Conservation (phyloP, 208 protist genomes). For the Angomonas deanei region DNA sequence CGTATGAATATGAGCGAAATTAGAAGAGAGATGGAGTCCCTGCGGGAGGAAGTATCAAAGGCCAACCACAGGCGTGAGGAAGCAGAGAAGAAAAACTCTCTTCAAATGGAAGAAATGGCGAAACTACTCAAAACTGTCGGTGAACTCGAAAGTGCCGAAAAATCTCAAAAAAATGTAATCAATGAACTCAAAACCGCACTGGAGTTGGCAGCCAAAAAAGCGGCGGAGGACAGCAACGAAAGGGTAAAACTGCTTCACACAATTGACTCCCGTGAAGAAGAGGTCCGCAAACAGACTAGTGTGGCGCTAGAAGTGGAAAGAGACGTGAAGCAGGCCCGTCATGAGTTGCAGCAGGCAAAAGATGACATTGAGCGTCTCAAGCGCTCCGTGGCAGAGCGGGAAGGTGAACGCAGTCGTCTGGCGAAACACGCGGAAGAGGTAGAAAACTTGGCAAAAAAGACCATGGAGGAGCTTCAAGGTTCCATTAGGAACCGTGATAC, state of each 20-base stretch:
- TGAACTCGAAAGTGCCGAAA: neutral
- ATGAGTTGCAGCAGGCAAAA: conserved; percentile 6
- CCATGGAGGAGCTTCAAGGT: conserved; percentile 38
- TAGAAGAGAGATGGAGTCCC: conserved; percentile 14
- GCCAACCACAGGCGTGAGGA: conserved; percentile 16
- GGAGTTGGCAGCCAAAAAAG: conserved; percentile 13
- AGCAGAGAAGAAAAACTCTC: conserved; percentile 3
- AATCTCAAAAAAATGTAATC: conserved; percentile 5
- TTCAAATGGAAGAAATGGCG: neutral
- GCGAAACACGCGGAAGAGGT: conserved; percentile 47
- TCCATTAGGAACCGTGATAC: conserved; percentile 30
- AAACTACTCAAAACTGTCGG: neutral
- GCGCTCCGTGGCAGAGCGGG: conserved; percentile 24
- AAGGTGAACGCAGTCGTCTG: conserved; percentile 31
- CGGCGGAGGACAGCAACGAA: conserved; percentile 6
- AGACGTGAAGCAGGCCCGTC: conserved; percentile 7
- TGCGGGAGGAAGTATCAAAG: conserved; percentile 12
- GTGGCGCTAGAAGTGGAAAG: conserved; percentile 16
- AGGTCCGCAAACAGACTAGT: conserved; percentile 2
- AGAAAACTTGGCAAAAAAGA: conserved; percentile 43
- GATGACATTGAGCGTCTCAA: conserved; percentile 23
- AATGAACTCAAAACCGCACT: conserved; percentile 3
- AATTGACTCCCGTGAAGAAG: conserved; percentile 7
- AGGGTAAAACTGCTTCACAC: conserved; percentile 15
- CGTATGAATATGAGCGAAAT: conserved; percentile 7